phyloP scores from a whole-genome alignment of 345 rosid species.

The Dimocarpus longan region DNA sequence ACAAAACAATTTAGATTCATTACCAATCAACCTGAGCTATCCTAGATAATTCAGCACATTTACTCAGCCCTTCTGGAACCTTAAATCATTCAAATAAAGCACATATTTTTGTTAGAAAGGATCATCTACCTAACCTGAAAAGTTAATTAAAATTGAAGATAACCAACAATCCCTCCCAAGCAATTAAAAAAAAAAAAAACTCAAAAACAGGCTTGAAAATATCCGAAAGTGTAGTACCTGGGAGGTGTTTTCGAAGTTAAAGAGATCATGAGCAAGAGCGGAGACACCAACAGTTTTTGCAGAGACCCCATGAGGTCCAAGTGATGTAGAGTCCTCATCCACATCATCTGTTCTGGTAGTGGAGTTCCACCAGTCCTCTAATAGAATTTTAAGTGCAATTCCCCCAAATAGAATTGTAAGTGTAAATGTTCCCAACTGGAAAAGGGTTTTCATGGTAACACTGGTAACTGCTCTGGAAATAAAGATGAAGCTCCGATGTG shows the following conservation, averaged over 20 bases:
- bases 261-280: constrained; percentile 78
- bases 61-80: constrained; percentile 78
- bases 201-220: background rate
- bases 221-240: constrained; percentile 42
- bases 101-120: background rate
- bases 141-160: background rate
- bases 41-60: constrained; percentile 69
- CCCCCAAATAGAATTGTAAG: constrained; percentile 45
- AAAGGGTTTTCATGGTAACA: background rate
- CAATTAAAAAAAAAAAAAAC: background rate
- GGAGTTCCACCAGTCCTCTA: constrained; percentile 27
- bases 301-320: constrained; percentile 46
- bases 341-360: constrained; percentile 36
- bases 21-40: constrained; percentile 95
- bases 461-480: background rate
- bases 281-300: constrained; percentile 64
- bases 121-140: background rate
- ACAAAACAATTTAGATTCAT: constrained; percentile 1
- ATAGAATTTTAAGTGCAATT: too few species aligned
- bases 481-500: background rate
- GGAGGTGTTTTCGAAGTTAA: constrained; percentile 72
- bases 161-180: background rate
- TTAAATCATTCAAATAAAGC: constrained; percentile 22
- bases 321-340: constrained; percentile 36
- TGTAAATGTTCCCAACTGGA: background rate